Percentiles rank a stretch among this genome's conserved stretches.
These are phyloP conservation scores for Scheffersomyces stambukii DNA, from an alignment of 1,139 yeast genomes.

Conservation along the genomic window DNA sequence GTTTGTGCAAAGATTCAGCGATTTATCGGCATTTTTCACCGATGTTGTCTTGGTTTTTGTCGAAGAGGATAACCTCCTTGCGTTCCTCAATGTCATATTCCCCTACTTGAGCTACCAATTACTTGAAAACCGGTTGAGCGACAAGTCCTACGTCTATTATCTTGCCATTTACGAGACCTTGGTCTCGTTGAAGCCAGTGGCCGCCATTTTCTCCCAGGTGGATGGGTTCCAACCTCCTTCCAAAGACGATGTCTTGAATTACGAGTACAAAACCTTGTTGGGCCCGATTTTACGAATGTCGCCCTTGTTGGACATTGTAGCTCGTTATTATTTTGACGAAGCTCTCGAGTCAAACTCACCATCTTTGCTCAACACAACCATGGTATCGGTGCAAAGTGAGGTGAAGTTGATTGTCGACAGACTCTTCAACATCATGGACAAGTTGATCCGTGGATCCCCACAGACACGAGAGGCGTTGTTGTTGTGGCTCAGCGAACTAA, in stretches of 20 bases:
- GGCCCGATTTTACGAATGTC: constrained; percentile 79
- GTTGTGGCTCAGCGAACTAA: constrained; percentile 63
- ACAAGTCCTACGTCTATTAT: constrained; percentile 48
- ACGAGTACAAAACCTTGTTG: constrained; percentile 59
- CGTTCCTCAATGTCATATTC: constrained; percentile 54
- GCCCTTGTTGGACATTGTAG: constrained; percentile 51
- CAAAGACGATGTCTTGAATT: constrained; percentile 39
- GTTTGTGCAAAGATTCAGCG: constrained; percentile 28
- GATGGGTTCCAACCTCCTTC: constrained; percentile 50
- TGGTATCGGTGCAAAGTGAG: constrained; percentile 58
- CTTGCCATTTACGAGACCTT: constrained; percentile 56
- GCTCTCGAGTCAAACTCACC: constrained; percentile 33
- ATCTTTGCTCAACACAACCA: constrained; percentile 41
- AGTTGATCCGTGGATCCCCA: constrained; percentile 71
- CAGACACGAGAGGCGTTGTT: constrained; percentile 61
- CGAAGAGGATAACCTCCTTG: constrained; percentile 63
- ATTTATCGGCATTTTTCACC: constrained; percentile 50
- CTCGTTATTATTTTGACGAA: constrained; percentile 45
- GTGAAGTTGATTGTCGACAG: constrained; percentile 53
- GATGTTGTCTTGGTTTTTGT: constrained; percentile 56
- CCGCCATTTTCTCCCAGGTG: constrained; percentile 54
- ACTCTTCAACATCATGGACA: constrained; percentile 66
- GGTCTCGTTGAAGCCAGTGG: constrained; percentile 58
- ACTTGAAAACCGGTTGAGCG: constrained; percentile 32
- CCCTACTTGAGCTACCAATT: constrained; percentile 39